Evolutionary conservation across 768 basidiomycete genomes (phyloP), one percentile per base, ranked within the genome.

Genomic region (Cystofilobasidium capitatum): DNA sequence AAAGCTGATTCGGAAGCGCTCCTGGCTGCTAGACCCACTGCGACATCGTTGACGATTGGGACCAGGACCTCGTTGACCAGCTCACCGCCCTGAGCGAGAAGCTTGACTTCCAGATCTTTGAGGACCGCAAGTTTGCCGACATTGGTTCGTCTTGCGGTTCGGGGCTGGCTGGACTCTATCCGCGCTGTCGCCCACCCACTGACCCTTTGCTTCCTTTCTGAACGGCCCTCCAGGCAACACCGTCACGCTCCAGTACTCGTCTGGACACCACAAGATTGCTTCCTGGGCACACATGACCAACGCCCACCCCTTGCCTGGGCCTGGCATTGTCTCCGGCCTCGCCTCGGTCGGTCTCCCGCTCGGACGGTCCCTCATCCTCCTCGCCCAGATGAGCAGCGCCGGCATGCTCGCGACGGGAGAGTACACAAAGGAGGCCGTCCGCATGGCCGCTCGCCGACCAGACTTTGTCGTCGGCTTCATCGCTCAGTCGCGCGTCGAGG

Each of bases 61-160:
- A 91, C 54, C 77, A 79, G 13, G 82, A 81, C 9, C 78, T 97
- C 55, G 83, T 93, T 65, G 80, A 84, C 47, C 80, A 82, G 51
- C 81, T 99, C 47, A 82, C 84, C 69, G 80, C 81, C 40, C 83
- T 98, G 9, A 86, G 87, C 74, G 74, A 78, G 55, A 86, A 88
- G 75, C 85, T 96, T 70, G 90, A 96, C 74, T 99, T 98, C 79
- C 77, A 94, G 62, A 92, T 97, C 72, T 99, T 98, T 72, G 96
- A 98, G 79, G 96, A 99, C 80, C 82, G 96, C 71, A 99, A 99
- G 78, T 99, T 99, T 73, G 94, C 96, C 5, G 96, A 99, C 77
- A 98, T 99, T 62, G 94, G 94, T 92, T 70, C 73, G 83, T 65
- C 3, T 17, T 44, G 20, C 17, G 9, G 62, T 10, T 22, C 16